Evolutionary conservation across 495 filamentous ascomycete species (phyloP), one percentile per base, ranked within the genome.

Genomic region (Saxophila tyrrhenica): DNA sequence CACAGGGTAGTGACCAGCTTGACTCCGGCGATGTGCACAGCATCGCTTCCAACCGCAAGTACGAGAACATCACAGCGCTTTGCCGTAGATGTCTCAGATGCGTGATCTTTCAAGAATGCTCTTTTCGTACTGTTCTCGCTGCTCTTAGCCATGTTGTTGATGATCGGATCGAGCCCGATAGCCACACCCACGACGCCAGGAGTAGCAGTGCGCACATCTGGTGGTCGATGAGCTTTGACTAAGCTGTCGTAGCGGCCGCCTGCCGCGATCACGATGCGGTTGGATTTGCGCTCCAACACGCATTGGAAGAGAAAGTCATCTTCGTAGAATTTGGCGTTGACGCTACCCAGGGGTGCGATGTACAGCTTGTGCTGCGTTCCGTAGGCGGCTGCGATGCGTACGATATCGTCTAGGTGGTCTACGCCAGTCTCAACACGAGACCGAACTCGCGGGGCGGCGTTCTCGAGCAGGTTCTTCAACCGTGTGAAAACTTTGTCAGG

Each of bases 301-400:
- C 90, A 97, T 58, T 94, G 83, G 65, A 98, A 98, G 23, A 97
- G 70, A 20, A 97, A 73, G 35, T 90, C 89, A 9, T 87, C 87
- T 38, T 78, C 74, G 69, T 92, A 98, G 68, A 97, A 95, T 45
- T 86, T 86, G 62, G 95, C 90, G 65, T 96, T 95, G 61, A 91
- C 77, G 63, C 86, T 94, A 59, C 84, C 85, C 13, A 98, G 75
- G 3, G 90, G 89, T 54, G 78, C 86, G 58, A 98, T 72, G 62
- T 88, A 96, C 22, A 94, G 74, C 62, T 91, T 94, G 38, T 79
- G 79, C 47, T 78, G 74, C 2, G 97, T 75, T 13, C 79, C 78
- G 52, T 94, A 84, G 20, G 78, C 75, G 15, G 43, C 24, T 16
- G 25, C 19, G 24, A 38, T 3, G 1, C 22, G 24, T 63, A 85